Evolutionary conservation across 495 filamentous ascomycete genomes (phyloP), one percentile per base, ranked within the genome.

Genomic region (Penicillium malachiteum): DNA sequence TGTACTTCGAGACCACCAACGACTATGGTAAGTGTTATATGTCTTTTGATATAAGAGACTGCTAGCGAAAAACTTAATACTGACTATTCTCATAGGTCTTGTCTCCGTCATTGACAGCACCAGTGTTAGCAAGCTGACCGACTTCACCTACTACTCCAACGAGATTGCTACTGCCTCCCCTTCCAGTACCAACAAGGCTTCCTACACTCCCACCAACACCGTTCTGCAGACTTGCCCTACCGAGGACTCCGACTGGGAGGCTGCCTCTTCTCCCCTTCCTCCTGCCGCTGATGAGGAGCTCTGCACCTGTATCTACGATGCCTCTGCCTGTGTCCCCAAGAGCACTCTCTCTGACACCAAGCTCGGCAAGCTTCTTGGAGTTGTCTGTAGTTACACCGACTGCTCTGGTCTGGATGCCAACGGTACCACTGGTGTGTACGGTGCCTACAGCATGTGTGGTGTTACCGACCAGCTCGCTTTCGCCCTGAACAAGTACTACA

Each of bases 1-100:
- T 95, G 92, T 97, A 94, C 77, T 92, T 92, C 79, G 78, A 97
- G 69, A 91, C 96, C 66, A 77, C 77, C 16, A 97, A 97, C 72
- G 75, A 96, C 70, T 98, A 89, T 65, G 94, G 92, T 87, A 74
- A 55, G 79, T 26, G 21, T 4, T 4, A 26, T 1, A 26, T 26
- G 21, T 26, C 21, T 26, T 26, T 26, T 26, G 4, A 4, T 26
- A 26, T 26, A 26, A 4, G 21, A 26, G 21, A 26, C 21, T 4
- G 32, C 37, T 38, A 32, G 26, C 30, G 13, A 12, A 3, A 44
- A 14, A 37, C 45, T 16, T 31, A 54, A 58, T 39, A 46, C 33
- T 13, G 14, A 46, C 17, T 12, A 26, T 26, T 46, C 17, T 46
- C 30, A 30, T 42, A 81, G 84, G 84, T 62, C 81, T 97, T 38